Base-by-base conservation (phyloP, 495 filamentous ascomycete genomes). In the Aspergillus affinis region DNA sequence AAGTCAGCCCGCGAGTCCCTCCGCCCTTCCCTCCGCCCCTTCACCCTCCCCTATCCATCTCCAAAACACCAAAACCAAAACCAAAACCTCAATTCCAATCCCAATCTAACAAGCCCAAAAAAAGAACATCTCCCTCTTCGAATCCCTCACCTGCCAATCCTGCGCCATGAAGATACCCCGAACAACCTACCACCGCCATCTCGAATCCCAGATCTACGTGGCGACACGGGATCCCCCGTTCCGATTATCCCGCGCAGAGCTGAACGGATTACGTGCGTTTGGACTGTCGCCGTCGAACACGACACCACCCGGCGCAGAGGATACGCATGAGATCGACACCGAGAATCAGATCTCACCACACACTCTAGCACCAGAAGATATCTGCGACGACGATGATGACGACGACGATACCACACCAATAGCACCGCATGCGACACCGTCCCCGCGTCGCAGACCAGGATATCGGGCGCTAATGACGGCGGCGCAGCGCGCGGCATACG, bases 401-500 rank as follows among this genome's bases (percentile, higher is more conserved):
- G 66, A 64, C 13, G 27, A 57, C 62, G 71, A 13, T 13, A 50
- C 10, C 62, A 66, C 49, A 3, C 23, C 23, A 4, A 62, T 63
- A 1, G 57, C 67, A 1, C n/a, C 55, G 13, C 13, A 17, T 2
- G 36, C 4, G 55, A 70, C 32, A 62, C 57, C 21, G 10, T 19
- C 2, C 2, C 41, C 1, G 23, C 53, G 41, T 6, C 47, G 50
- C 4, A 9, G 10, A 27, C 62, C 8, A 29, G 23, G n/a, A 6
- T 70, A 58, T 23, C 66, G 62, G 70, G 51, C 54, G 10, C 54
- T 56, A 9, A 72, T 72, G 26, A 54, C 67, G 0, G 8, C n/a
- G 0, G 12, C 56, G 13, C 69, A 68, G 26, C 69, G 61, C 4
- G 44, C 67, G 27, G 58, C 48, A 0, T 75, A 71, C 68, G 64